A percentile compares a stretch with the other conserved stretches of the same genome.
Evolutionary conservation across 2,329 filamentous ascomycete genomes (phyloP).

Genomic region (Xylariaceae sp.): DNA sequence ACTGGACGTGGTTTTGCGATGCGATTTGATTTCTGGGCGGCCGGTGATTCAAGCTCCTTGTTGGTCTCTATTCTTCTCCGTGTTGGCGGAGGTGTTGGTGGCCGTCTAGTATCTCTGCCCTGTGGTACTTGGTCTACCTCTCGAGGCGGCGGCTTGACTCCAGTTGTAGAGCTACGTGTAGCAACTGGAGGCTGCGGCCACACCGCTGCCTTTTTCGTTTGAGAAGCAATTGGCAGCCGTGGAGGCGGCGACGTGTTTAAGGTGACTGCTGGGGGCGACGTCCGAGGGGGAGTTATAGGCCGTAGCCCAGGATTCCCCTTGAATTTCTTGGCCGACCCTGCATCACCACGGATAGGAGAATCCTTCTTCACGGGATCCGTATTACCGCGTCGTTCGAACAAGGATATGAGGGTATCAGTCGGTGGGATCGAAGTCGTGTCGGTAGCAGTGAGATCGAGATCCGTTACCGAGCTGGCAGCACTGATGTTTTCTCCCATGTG

Average conservation of each 20-base stretch:
- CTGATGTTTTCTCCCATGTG: too few relatives aligned
- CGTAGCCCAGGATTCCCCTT: constrained; percentile 23
- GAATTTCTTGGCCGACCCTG: constrained; percentile 32
- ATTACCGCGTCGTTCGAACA: constrained; percentile 57
- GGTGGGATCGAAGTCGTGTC: constrained; percentile 59
- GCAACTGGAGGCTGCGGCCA: too few relatives aligned
- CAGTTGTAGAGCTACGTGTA: too few relatives aligned
- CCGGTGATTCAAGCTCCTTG: constrained; percentile 2
- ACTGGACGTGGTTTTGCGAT: constrained; percentile 21
- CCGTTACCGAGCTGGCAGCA: constrained; percentile 27
- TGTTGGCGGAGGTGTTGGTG: constrained; percentile 25
- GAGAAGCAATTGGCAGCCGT: constrained; percentile 17
- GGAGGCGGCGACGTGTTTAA: constrained; percentile 23
- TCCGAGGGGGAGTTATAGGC: constrained; percentile 32
- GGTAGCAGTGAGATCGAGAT: constrained; percentile 35
- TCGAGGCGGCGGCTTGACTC: background rate
- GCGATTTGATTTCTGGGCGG: constrained; percentile 4
- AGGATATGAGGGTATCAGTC: constrained; percentile 60
- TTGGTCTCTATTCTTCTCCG: constrained; percentile 15
- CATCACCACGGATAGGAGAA: constrained; percentile 1
- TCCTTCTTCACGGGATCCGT: constrained; percentile 27
- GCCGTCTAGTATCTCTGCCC: constrained; percentile 14
- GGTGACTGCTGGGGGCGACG: constrained; percentile 25
- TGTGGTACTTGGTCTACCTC: background rate
- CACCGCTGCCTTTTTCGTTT: constrained; percentile 18